phyloP scores from a whole-genome alignment of 148 eudicot species.

The Arctostaphylos glauca region DNA sequence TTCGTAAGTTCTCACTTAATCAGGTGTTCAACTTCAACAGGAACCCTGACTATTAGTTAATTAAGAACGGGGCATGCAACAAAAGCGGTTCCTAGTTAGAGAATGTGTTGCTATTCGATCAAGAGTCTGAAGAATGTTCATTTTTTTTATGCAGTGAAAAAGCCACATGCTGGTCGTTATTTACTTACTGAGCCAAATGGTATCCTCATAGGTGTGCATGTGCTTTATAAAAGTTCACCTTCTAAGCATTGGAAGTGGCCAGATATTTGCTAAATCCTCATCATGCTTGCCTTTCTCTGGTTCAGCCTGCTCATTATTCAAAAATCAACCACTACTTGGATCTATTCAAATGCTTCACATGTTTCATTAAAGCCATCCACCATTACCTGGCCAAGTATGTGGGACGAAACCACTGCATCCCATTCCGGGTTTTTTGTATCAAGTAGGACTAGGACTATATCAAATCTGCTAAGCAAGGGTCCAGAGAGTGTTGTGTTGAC shows the following conservation, averaged over 20 bases:
- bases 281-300: conserved; percentile 33
- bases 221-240: conserved; percentile 34
- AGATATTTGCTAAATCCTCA: conserved; percentile 51
- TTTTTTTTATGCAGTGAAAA: neutral
- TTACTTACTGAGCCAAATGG: neutral
- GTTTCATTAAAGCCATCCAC: conserved; percentile 3
- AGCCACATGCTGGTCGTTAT: neutral
- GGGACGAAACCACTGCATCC: conserved; percentile 96
- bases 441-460: conserved; percentile 84
- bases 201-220: neutral
- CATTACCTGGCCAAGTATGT: conserved; percentile 74
- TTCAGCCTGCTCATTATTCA: conserved; percentile 38
- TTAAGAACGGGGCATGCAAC: neutral
- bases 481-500: conserved; percentile 97
- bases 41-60: neutral
- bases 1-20: neutral
- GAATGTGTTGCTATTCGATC: neutral
- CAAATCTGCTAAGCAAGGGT: conserved; percentile 92
- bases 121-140: neutral
- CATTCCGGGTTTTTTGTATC: conserved; percentile 96
- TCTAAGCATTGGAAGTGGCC: conserved; percentile 86
- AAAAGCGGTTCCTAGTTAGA: neutral
- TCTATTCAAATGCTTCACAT: conserved; percentile 3
- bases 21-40: neutral
- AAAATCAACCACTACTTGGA: neutral